A percentile compares a stretch with the other conserved stretches of the same genome.
These are phyloP conservation scores for Senna tora DNA, from an alignment of 306 rosid genomes.

Conservation along the genomic window DNA sequence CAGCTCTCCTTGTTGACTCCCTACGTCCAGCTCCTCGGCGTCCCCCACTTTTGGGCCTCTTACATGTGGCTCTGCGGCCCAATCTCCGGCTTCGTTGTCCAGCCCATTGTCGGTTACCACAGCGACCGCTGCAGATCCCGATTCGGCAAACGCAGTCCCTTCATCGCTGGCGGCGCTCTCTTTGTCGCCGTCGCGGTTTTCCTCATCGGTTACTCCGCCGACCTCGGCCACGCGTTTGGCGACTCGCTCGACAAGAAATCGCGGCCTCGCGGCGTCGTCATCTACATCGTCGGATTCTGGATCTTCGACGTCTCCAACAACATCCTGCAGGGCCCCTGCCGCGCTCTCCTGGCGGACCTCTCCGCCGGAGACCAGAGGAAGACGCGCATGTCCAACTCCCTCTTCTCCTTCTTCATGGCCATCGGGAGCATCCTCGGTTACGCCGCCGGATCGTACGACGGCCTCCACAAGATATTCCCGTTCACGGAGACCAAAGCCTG, in stretches of 20 bases:
- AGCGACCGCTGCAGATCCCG: conserved; percentile 60
- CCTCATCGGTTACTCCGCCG: conserved; percentile 68
- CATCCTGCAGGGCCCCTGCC: conserved; percentile 57
- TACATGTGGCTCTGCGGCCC: conserved; percentile 75
- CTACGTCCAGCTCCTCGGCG: conserved; percentile 61
- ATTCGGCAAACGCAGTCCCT: conserved; percentile 69
- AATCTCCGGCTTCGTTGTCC: conserved; percentile 61
- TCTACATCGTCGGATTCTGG: conserved; percentile 60
- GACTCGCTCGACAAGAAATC: conserved; percentile 13
- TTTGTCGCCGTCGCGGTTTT: conserved; percentile 53
- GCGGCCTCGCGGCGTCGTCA: conserved; percentile 46
- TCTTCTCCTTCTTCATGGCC: conserved; percentile 67
- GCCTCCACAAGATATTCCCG: conserved; percentile 48
- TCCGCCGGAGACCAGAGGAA: conserved; percentile 37
- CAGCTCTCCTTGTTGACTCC: conserved; percentile 68
- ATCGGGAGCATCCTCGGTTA: conserved; percentile 64
- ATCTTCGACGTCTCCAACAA: conserved; percentile 63
- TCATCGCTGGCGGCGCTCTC: conserved; percentile 44
- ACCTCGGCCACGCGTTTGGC: conserved; percentile 52
- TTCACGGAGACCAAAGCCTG: conserved; percentile 56
- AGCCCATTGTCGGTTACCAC: conserved; percentile 62
- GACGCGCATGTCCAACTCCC: conserved; percentile 42
- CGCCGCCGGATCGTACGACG: conserved; percentile 54
- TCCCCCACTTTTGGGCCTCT: conserved; percentile 60
- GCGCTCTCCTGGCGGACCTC: conserved; percentile 53